phyloP scores from a whole-genome alignment of 2,329 filamentous ascomycete genomes.

The Gnomoniopsis sp. region DNA sequence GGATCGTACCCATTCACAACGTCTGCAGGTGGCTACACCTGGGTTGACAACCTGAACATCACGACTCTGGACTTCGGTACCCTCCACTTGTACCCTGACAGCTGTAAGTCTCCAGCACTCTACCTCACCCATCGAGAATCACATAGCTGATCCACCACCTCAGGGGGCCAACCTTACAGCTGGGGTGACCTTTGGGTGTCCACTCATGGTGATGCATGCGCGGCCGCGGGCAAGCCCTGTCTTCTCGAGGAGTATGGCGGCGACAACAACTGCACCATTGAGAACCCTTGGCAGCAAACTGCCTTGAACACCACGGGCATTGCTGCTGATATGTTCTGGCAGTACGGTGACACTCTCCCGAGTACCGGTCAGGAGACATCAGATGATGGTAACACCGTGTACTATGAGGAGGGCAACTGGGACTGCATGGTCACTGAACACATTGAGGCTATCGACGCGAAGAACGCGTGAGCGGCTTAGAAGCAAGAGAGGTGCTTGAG shows the following conservation, averaged over 20 bases:
- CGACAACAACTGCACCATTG: conserved; percentile 18
- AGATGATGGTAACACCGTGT: conserved; percentile 21
- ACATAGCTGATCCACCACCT: background rate
- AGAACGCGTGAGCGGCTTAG: conserved; percentile 4
- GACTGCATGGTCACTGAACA: conserved; percentile 20
- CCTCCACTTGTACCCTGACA: conserved; percentile 44
- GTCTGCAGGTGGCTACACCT: conserved; percentile 46
- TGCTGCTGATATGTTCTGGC: conserved; percentile 20
- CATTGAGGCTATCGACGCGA: conserved; percentile 16
- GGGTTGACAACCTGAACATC: conserved; percentile 47
- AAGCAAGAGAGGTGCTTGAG: background rate
- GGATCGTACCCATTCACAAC: conserved; percentile 49
- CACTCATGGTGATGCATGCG: conserved; percentile 18
- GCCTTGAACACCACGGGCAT: conserved; percentile 19
- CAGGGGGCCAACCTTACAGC: conserved; percentile 16
- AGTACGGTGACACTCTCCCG: conserved; percentile 20
- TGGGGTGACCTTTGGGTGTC: conserved; percentile 20
- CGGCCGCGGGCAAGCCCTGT: conserved; percentile 19
- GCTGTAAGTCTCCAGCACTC: conserved; percentile 10
- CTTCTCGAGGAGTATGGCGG: conserved; percentile 20
- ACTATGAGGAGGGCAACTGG: conserved; percentile 18
- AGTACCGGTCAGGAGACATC: conserved; percentile 17
- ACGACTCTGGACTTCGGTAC: conserved; percentile 52
- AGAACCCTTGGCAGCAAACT: conserved; percentile 20
- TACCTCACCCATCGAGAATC: background rate